Base-by-base conservation (phyloP, 441 rosid genomes). In the Melastoma candidum region DNA sequence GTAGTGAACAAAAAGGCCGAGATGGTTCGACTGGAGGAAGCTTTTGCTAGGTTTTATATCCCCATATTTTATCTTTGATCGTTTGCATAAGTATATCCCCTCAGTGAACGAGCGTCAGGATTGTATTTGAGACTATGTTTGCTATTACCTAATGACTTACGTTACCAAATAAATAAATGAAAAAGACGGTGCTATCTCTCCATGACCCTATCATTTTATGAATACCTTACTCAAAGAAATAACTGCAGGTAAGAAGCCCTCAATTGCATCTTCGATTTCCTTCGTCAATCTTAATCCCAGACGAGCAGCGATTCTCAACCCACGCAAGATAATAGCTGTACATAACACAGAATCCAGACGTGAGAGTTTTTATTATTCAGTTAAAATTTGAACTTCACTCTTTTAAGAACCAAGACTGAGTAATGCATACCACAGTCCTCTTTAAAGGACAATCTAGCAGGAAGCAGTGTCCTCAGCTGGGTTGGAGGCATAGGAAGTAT, bases 261-360 rank as follows among this genome's bases (percentile, higher is more conserved):
- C 68, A 39, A 94, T 82, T 49, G 99, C 96, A 67, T 55, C 60
- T 72, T 77, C 77, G 65, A 74, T 69, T 48, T 89, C 97, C 78
- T 69, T 69, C 54, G 92, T 72, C 51, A 94, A 55, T 50, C 84
- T 74, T 60, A 89, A 73, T 61, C 85, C 75, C 56, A 89, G 63
- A 51, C 99, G 95, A 58, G 94, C 95, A 3, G 96, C 95, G 65
- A 93, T 77, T 68, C 99, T 85, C 69, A 89, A 63, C 53, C 95
- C 97, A 60, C 97, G 81, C 63, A 93, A 81, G 53, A 93, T 80
- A 77, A 96, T 89, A 49, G 95, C 99, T 93, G 78, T 48, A 65
- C 46, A 12, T 51, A 12, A 49, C 44, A 49, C 41, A 60, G 50
- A 46, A 56, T 48, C 14, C 47, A 14, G 29, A 54, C 53, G 47